Conservation (phyloP, 352 stramenopile genomes). For the Globisporangium spiculum region DNA sequence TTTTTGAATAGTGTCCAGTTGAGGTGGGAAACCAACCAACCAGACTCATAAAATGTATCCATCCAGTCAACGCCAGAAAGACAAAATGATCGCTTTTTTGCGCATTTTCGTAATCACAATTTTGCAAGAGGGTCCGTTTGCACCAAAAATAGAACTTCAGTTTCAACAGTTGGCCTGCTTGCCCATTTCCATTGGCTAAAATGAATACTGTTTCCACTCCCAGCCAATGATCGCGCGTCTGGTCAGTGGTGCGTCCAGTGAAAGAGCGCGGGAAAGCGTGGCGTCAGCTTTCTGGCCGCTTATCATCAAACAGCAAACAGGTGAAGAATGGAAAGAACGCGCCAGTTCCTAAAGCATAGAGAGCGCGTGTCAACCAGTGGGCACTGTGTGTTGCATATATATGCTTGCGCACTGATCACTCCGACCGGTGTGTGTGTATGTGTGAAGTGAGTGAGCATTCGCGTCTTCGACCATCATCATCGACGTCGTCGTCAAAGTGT, state of each 20-base stretch:
- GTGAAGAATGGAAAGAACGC: conserved; percentile 10
- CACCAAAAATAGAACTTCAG: not conserved
- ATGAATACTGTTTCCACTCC: not conserved
- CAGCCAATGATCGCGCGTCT: conserved; percentile 20
- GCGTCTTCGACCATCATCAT: not conserved
- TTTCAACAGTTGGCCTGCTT: not conserved
- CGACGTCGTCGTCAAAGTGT: not conserved
- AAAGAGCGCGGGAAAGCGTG: not conserved
- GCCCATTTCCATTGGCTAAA: not conserved
- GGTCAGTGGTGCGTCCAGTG: conserved; percentile 21
- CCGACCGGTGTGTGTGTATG: not conserved
- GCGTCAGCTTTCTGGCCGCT: not conserved
- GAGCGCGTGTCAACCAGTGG: not conserved
- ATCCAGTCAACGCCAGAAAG: not conserved
- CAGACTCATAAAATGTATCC: conserved; percentile 5
- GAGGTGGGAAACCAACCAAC: not conserved
- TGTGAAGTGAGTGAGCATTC: not conserved
- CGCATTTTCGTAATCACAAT: conserved; percentile 5
- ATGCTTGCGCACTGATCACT: not conserved
- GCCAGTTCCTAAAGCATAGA: conserved; percentile 2
- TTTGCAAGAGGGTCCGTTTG: not conserved
- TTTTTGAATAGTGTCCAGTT: not conserved
- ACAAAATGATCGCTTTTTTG: not conserved
- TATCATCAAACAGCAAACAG: not conserved
- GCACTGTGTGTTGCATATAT: not conserved